Base-by-base conservation (phyloP, 768 basidiomycete genomes). In the Amanita jacksonii region DNA sequence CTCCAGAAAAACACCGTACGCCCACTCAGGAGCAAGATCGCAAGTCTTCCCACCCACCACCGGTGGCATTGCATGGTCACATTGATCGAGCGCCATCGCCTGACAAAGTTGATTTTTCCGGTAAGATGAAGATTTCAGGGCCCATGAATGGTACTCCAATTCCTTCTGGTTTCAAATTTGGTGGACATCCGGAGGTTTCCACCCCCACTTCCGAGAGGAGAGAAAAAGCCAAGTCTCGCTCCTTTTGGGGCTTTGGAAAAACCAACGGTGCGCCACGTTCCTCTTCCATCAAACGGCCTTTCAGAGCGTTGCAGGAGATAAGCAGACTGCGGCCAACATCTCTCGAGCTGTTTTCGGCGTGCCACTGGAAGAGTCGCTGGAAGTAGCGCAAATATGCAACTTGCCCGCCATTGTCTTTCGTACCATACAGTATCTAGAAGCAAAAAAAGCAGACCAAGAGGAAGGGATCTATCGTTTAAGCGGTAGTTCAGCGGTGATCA, bases 381-480 rank as follows among this genome's bases (percentile, higher is more conserved):
- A 88, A 1, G 78, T 98, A 19, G 84, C 88, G 13, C 77, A 88
- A 56, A 88, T 97, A 45, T 92, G 84, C 41, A 82, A 84, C 53
- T 70, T 99, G 16, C 96, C 96, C 3, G 89, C 94, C 5, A 85
- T 97, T 53, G 83, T 96, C 25, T 99, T 93, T 70, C 79, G 96
- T 43, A 86, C 84, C 52, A 93, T 99, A 52, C 83, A 96, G 57
- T 99, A 94, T 64, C 69, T 99, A 44, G 90, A 98, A 66, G 76
- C 79, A 15, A 93, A 93, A 68, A 76, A 87, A 59, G 94, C 96
- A 16, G 89, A 97, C 49, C 80, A 87, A 52, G 96, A 99, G 57
- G 96, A 99, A 63, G 96, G 96, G 25, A 94, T 99, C 48, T 99
- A 97, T 65, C 81, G 96, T 47, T 66, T 99, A 48, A 92, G 86